Evolutionary conservation across 2,329 filamentous ascomycete genomes (phyloP).

Genomic region (Epichloe amarillans): DNA sequence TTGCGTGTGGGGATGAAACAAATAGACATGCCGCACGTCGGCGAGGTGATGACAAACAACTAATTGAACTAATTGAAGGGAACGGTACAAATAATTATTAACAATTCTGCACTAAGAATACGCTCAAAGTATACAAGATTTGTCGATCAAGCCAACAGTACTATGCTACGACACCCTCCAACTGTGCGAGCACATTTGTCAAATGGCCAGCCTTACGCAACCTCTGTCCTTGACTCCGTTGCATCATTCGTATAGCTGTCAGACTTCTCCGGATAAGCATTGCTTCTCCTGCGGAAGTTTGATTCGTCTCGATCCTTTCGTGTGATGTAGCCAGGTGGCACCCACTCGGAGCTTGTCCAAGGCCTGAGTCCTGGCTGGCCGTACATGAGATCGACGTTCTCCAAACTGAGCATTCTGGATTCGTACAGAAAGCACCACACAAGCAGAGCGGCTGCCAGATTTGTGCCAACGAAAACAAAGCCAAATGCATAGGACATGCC

Average conservation of each 20-base stretch:
- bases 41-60: too few species aligned
- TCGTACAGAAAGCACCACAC: conserved; percentile 62
- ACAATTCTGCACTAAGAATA: neutral
- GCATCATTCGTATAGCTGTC: conserved; percentile 4
- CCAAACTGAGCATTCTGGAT: conserved; percentile 49
- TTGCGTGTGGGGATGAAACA: too few species aligned
- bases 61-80: too few species aligned
- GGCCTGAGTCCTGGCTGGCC: conserved; percentile 43
- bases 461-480: conserved; percentile 52
- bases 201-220: neutral
- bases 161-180: neutral
- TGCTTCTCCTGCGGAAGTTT: conserved; percentile 12
- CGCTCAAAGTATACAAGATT: neutral
- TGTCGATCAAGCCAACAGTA: neutral
- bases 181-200: neutral
- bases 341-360: conserved; percentile 45
- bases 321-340: conserved; percentile 30
- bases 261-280: conserved; percentile 3
- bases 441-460: conserved; percentile 41
- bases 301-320: conserved; percentile 22
- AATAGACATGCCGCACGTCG: too few species aligned
- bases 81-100: neutral
- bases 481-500: conserved; percentile 51
- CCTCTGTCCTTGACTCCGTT: conserved; percentile 3
- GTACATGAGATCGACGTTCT: conserved; percentile 62